Evolutionary conservation across 139 green algal species (phyloP).

Genomic region (Micractinium sp.): DNA sequence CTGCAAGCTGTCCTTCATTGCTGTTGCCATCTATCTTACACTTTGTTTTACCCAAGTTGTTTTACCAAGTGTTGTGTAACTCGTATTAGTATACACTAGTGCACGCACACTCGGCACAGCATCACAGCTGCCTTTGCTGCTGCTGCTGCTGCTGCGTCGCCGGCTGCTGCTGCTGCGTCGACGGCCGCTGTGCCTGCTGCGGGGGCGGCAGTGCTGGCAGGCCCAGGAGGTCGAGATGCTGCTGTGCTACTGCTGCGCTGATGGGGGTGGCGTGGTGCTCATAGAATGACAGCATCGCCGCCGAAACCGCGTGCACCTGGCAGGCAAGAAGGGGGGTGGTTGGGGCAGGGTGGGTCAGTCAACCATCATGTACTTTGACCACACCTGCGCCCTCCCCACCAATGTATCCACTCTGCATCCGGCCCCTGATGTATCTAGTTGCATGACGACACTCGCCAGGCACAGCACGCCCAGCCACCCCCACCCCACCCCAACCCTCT

Average conservation of each 20-base stretch:
- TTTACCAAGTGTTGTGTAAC: not conserved
- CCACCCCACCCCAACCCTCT: not conserved
- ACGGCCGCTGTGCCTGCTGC: not conserved
- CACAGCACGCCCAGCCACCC: not conserved
- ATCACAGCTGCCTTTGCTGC: not conserved
- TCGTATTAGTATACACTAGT: not conserved
- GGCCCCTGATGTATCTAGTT: not conserved
- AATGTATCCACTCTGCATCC: not conserved
- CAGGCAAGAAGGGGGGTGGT: not conserved
- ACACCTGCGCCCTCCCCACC: not conserved
- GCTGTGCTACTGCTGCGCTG: not conserved
- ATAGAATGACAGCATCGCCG: conserved; percentile 28
- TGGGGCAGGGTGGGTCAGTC: too few relatives aligned
- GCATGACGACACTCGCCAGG: not conserved
- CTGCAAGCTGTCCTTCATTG: too few relatives aligned
- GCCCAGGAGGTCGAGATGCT: conserved; percentile 12
- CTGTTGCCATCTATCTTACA: too few relatives aligned
- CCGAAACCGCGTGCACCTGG: conserved; percentile 24
- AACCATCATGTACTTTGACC: too few relatives aligned
- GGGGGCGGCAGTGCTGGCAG: not conserved
- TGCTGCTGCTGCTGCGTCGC: not conserved
- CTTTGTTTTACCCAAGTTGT: not conserved
- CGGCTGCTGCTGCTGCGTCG: not conserved
- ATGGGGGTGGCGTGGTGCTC: conserved; percentile 17
- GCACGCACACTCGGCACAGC: too few relatives aligned